A percentile compares a stretch with the other conserved stretches of the same genome.
These are phyloP conservation scores for Kluyveromyces sp. DNA, from an alignment of 1,139 yeast genomes.

Conservation along the genomic window DNA sequence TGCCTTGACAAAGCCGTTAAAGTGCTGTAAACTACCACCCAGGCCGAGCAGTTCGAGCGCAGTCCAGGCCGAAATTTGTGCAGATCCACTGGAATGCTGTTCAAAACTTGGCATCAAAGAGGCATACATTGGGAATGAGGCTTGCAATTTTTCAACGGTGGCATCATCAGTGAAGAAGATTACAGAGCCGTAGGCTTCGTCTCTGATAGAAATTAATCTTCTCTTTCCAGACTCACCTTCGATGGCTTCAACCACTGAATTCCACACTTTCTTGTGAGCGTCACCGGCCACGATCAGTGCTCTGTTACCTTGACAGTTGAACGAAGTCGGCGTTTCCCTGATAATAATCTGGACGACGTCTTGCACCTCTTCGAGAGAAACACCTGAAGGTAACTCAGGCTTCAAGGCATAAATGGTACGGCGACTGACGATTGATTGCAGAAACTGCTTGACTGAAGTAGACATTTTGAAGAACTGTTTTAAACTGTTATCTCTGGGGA, in stretches of 20 bases:
- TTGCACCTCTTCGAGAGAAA: conserved; percentile 33
- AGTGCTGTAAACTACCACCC: conserved; percentile 45
- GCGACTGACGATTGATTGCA: conserved; percentile 33
- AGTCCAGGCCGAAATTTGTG: conserved; percentile 41
- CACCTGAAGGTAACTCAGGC: conserved; percentile 35
- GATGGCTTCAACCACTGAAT: conserved; percentile 32
- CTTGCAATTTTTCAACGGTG: conserved; percentile 35
- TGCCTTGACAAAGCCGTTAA: conserved; percentile 37
- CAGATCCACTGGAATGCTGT: conserved; percentile 41
- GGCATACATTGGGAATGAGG: conserved; percentile 36
- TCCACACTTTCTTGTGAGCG: conserved; percentile 40
- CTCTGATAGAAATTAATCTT: conserved; percentile 37
- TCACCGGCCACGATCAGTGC: conserved; percentile 38
- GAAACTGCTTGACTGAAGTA: conserved; percentile 17
- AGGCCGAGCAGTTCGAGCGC: conserved; percentile 38
- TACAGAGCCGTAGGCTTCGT: conserved; percentile 41
- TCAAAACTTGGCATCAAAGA: conserved; percentile 41
- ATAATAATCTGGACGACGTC: conserved; percentile 33
- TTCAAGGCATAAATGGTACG: conserved; percentile 37
- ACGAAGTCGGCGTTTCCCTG: conserved; percentile 40
- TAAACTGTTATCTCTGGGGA: too few species aligned
- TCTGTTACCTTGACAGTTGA: conserved; percentile 42
- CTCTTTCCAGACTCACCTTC: conserved; percentile 33
- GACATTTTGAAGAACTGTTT: conserved; percentile 19
- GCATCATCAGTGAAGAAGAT: conserved; percentile 40